Conservation (phyloP, 352 stramenopile species). For the Heterotrichella gracilis region DNA sequence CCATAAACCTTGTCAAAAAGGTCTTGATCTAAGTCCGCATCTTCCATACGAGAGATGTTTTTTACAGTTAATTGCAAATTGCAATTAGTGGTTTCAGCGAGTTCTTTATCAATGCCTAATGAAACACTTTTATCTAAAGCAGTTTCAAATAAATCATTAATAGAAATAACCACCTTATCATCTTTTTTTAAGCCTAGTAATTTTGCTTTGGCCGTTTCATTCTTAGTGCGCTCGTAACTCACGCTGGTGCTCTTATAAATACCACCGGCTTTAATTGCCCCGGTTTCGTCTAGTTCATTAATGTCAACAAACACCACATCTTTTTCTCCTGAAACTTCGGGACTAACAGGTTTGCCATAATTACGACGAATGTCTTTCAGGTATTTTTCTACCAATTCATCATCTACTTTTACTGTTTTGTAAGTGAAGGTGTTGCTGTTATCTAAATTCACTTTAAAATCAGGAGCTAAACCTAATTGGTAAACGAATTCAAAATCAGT, state of each 20-base stretch:
- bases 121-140: conserved; percentile 6
- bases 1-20: neutral
- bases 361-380: neutral
- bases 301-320: conserved; percentile 2
- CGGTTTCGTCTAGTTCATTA: neutral
- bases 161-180: neutral
- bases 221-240: neutral
- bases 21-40: neutral
- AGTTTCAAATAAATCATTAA: neutral
- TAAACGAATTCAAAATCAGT: neutral
- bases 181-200: neutral
- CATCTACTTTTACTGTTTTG: neutral
- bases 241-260: neutral
- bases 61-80: conserved; percentile 3
- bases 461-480: neutral
- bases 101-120: neutral
- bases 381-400: conserved; percentile 3
- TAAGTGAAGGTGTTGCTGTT: neutral
- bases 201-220: neutral
- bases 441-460: conserved; percentile 1
- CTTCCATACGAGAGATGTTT: neutral
- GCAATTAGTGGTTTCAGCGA: neutral
- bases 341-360: neutral
- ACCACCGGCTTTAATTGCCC: neutral
- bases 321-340: neutral